These are phyloP conservation scores for Litchi chinensis DNA, from an alignment of 345 rosid genomes.

Conservation along the genomic window DNA sequence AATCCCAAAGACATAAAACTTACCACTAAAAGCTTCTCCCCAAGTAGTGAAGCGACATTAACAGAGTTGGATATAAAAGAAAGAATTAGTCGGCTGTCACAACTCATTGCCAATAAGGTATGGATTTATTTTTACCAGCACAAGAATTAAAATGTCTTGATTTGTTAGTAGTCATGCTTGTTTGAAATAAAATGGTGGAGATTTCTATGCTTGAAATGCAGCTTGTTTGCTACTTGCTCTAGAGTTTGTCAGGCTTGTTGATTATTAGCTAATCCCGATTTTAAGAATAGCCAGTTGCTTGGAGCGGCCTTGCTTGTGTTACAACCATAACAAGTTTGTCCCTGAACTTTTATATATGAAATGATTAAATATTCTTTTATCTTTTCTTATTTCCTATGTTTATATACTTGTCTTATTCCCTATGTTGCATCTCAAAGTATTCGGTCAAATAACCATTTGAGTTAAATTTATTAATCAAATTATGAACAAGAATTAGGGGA, in stretches of 20 bases:
- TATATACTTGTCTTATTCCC: neutral
- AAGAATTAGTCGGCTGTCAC: conserved; percentile 62
- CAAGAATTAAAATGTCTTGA: neutral
- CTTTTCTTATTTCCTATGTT: neutral
- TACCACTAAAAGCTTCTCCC: conserved; percentile 52
- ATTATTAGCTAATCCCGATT: neutral
- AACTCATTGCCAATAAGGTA: conserved; percentile 68
- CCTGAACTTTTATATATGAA: neutral
- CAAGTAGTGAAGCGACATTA: conserved; percentile 45
- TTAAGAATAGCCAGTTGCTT: neutral
- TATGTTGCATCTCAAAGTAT: too few relatives aligned
- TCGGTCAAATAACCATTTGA: neutral
- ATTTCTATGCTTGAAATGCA: conserved; percentile 1
- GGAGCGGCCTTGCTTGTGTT: neutral
- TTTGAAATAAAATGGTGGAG: neutral
- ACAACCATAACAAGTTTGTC: neutral
- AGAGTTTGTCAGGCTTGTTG: neutral
- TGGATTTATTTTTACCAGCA: neutral
- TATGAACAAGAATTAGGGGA: neutral
- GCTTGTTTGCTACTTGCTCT: neutral
- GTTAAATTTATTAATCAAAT: neutral
- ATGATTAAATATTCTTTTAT: neutral
- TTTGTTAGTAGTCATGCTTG: neutral
- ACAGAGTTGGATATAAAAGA: conserved; percentile 73
- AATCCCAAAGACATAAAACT: conserved; percentile 77